A percentile compares a stretch with the other conserved stretches of the same genome.
These are phyloP conservation scores for Melanogaster broomeanus DNA, from an alignment of 768 basidiomycete genomes.

Conservation along the genomic window DNA sequence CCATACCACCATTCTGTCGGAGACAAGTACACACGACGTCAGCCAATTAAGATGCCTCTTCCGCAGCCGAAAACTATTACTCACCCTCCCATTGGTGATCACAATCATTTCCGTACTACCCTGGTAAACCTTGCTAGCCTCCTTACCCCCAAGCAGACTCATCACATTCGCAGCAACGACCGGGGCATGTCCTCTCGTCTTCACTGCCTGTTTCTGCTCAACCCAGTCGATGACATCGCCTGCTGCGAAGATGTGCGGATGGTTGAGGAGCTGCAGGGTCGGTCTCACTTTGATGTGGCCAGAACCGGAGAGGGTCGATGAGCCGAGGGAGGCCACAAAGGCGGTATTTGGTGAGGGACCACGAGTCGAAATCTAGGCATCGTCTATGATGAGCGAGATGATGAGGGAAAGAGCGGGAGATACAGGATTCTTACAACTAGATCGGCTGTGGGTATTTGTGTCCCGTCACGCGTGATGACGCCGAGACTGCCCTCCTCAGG, in stretches of 20 bases:
- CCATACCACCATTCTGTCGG: conserved; percentile 42
- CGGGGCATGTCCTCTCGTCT: conserved; percentile 44
- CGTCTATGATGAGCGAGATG: no score
- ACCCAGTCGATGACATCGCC: conserved; percentile 66
- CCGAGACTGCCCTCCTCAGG: conserved; percentile 38
- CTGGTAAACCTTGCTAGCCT: conserved; percentile 43
- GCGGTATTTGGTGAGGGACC: conserved; percentile 51
- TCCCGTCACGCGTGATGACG: conserved; percentile 53
- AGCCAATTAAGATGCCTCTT: conserved; percentile 9
- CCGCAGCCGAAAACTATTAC: conserved; percentile 6
- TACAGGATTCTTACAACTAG: conserved; percentile 48
- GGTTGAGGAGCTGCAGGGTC: conserved; percentile 54
- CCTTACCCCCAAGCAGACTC: conserved; percentile 39
- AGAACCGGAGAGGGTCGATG: conserved; percentile 32
- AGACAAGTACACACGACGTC: no score
- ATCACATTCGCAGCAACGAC: conserved; percentile 54
- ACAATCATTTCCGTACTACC: conserved; percentile 55
- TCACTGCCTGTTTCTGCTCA: conserved; percentile 63
- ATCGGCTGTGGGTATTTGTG: conserved; percentile 48
- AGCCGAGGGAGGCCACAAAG: conserved; percentile 49
- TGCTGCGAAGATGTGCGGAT: conserved; percentile 60
- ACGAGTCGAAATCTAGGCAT: conserved; percentile 29
- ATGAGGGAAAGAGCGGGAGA: not conserved
- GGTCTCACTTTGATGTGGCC: conserved; percentile 53
- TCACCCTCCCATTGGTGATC: conserved; percentile 55